phyloP scores from a whole-genome alignment of 495 filamentous ascomycete genomes.

The Bathelium albidoporum region DNA sequence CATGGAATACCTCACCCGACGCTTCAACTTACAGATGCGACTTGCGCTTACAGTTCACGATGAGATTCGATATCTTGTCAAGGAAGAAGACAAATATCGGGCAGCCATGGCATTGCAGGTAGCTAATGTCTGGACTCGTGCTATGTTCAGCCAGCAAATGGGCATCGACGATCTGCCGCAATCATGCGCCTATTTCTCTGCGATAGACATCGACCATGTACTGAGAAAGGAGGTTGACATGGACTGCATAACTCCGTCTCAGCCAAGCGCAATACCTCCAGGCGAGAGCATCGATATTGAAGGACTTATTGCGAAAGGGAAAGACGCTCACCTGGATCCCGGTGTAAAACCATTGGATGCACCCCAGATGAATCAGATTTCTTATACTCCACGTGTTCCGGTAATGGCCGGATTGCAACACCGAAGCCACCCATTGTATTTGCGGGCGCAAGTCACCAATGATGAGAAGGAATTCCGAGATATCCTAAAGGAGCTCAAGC shows the following conservation, averaged over 20 bases:
- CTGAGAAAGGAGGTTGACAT: constrained; percentile 95
- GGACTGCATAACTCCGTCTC: constrained; percentile 88
- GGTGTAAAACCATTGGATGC: constrained; percentile 41
- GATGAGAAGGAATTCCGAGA: constrained; percentile 32
- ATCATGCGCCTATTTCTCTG: constrained; percentile 87
- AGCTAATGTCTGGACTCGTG: constrained; percentile 91
- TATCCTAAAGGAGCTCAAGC: constrained; percentile 9
- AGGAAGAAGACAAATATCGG: constrained; percentile 75
- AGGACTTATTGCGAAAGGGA: constrained; percentile 59
- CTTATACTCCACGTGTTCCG: constrained; percentile 60
- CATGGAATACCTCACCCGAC: constrained; percentile 90
- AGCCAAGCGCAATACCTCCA: constrained; percentile 64
- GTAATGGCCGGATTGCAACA: constrained; percentile 61
- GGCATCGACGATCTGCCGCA: constrained; percentile 93
- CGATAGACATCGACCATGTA: constrained; percentile 87
- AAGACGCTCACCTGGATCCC: constrained; percentile 54
- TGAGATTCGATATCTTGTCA: constrained; percentile 89
- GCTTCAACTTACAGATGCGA: constrained; percentile 72
- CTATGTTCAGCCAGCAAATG: constrained; percentile 94
- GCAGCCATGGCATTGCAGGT: constrained; percentile 87
- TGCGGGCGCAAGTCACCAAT: constrained; percentile 73
- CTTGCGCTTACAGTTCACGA: constrained; percentile 94
- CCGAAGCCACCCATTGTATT: constrained; percentile 46
- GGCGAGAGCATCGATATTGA: constrained; percentile 78
- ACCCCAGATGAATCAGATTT: constrained; percentile 45